Percentiles rank a stretch among this genome's conserved stretches.
Conservation (phyloP, 2,329 filamentous ascomycete genomes). For the Xylaria hypoxylon region DNA sequence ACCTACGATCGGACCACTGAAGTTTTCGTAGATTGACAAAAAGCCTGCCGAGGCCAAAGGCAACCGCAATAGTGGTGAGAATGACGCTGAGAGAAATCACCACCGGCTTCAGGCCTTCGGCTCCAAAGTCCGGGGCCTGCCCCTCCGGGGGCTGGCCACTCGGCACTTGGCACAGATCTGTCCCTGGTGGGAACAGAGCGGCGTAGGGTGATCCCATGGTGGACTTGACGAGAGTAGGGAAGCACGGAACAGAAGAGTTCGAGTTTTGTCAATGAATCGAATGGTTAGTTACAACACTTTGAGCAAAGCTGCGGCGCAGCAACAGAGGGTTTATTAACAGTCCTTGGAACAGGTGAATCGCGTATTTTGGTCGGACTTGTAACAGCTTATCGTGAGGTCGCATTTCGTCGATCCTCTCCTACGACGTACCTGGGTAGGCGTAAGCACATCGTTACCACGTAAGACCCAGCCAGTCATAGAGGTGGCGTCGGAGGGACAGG, state of each 20-base stretch:
- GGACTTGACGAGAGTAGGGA: constrained; percentile 13
- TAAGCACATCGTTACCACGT: background rate
- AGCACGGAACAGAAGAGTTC: constrained; percentile 7
- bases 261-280: background rate
- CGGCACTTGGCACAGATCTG: constrained; percentile 32
- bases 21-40: constrained; percentile 19
- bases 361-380: background rate
- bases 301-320: background rate
- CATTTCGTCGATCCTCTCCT: background rate
- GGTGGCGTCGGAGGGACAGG: too few species aligned
- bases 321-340: background rate
- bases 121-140: constrained; percentile 20
- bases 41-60: constrained; percentile 26
- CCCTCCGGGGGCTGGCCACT: constrained; percentile 24
- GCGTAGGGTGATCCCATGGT: constrained; percentile 22
- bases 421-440: background rate
- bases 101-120: constrained; percentile 16
- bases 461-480: too few species aligned
- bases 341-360: background rate
- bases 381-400: background rate
- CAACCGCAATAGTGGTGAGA: constrained; percentile 20
- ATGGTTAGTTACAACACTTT: too few species aligned
- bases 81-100: constrained; percentile 21
- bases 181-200: constrained; percentile 32
- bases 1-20: constrained; percentile 20